These are phyloP conservation scores for Phragmites australis DNA, from an alignment of 176 grass and related monocot genomes.

Conservation along the genomic window DNA sequence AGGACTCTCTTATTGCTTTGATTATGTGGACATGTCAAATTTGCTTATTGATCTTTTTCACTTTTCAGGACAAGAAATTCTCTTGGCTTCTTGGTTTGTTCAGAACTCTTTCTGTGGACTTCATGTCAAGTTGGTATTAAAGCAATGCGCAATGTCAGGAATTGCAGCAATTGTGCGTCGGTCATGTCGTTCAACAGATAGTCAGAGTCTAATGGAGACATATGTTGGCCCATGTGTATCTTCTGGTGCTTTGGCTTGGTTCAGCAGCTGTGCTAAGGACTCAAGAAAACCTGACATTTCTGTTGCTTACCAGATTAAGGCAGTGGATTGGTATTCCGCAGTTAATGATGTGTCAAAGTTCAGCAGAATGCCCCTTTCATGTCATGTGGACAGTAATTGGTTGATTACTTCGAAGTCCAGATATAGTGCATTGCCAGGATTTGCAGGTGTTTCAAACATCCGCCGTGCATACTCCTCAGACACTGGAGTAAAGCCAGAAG, in stretches of 20 bases:
- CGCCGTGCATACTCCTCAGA: constrained; percentile 56
- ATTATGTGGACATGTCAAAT: background rate
- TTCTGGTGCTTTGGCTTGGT: constrained; percentile 37
- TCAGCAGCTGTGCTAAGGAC: constrained; percentile 36
- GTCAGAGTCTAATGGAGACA: constrained; percentile 42
- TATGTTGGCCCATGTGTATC: constrained; percentile 28
- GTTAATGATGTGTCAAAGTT: constrained; percentile 30
- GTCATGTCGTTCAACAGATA: constrained; percentile 12
- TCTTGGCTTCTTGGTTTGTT: background rate
- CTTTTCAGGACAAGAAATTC: constrained; percentile 25
- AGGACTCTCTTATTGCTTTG: background rate
- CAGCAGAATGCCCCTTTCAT: constrained; percentile 28
- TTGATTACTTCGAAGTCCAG: constrained; percentile 35
- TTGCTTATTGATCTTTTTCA: constrained; percentile 1
- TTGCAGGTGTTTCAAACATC: constrained; percentile 25
- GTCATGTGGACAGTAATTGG: constrained; percentile 27
- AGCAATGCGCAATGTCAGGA: constrained; percentile 37
- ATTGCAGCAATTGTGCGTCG: constrained; percentile 27
- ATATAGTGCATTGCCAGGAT: constrained; percentile 31
- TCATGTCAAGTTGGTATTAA: constrained; percentile 23
- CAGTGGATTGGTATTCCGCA: constrained; percentile 18
- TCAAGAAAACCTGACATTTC: constrained; percentile 16
- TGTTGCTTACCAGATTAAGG: constrained; percentile 18
- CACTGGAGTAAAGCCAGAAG: constrained; percentile 44
- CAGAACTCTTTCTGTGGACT: constrained; percentile 9